Evolutionary conservation across 2,329 filamentous ascomycete genomes (phyloP).

Genomic region (Sporothrix luriei): DNA sequence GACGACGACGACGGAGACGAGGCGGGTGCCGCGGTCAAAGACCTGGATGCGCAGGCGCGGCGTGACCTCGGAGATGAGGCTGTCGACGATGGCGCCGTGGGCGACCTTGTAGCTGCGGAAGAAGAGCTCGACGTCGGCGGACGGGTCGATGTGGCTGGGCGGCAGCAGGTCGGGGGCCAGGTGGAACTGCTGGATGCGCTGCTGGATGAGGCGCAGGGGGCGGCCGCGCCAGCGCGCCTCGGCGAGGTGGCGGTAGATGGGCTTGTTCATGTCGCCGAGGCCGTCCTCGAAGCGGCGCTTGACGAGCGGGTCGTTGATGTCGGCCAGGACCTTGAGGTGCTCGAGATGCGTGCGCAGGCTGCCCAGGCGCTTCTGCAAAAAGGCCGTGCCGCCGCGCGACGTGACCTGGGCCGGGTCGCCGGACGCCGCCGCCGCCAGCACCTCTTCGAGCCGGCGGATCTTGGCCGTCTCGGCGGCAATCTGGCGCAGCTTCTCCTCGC

Average conservation of each 20-base stretch:
- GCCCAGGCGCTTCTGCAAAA: slow-evolving; percentile 66
- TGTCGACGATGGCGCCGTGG: slow-evolving; percentile 78
- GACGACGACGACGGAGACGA: slow-evolving; percentile 82
- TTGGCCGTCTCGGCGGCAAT: slow-evolving; percentile 69
- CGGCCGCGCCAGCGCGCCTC: slow-evolving; percentile 85
- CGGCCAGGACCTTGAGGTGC: slow-evolving; percentile 80
- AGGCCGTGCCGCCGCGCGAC: slow-evolving; percentile 63
- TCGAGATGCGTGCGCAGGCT: slow-evolving; percentile 75
- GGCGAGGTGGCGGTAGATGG: slow-evolving; percentile 89
- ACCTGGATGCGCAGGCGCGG: slow-evolving; percentile 80
- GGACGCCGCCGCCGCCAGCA: slow-evolving; percentile 37
- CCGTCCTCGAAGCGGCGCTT: slow-evolving; percentile 95
- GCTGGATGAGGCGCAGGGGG: slow-evolving; percentile 74
- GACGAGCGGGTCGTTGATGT: slow-evolving; percentile 92
- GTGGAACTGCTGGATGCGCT: slow-evolving; percentile 83
- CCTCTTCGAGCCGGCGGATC: slow-evolving; percentile 67
- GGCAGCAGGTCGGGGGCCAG: slow-evolving; percentile 88
- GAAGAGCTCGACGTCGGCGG: slow-evolving; percentile 76
- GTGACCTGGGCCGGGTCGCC: slow-evolving; percentile 53
- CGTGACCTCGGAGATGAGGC: slow-evolving; percentile 69
- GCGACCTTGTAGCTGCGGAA: slow-evolving; percentile 72
- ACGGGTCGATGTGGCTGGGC: slow-evolving; percentile 65
- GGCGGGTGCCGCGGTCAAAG: slow-evolving; percentile 77
- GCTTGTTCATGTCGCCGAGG: slow-evolving; percentile 88
- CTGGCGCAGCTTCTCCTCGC: slow-evolving; percentile 74